These are phyloP conservation scores for Camellia japonica DNA, from an alignment of 148 eudicot genomes.

Conservation along the genomic window DNA sequence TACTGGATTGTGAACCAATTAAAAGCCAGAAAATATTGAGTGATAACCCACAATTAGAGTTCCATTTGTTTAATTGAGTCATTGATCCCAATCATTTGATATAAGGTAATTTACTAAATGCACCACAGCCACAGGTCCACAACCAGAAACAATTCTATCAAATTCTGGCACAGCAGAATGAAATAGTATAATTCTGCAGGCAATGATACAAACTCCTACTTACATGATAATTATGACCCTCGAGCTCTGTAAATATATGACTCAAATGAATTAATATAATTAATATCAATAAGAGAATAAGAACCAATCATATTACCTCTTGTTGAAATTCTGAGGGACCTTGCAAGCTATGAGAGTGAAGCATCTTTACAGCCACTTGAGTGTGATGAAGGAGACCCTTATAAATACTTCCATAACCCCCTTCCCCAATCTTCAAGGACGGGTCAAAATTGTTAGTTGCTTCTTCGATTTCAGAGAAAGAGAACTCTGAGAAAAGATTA, in stretches of 20 bases:
- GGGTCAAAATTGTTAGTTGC: conserved; percentile 61
- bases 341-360: conserved; percentile 51
- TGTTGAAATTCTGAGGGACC: conserved; percentile 70
- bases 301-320: conserved; percentile 51
- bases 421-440: conserved; percentile 73
- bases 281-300: neutral
- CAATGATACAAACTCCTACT: neutral
- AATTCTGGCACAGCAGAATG: neutral
- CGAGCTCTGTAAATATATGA: neutral
- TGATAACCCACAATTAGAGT: too few species aligned
- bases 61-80: neutral
- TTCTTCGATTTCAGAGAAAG: conserved; percentile 62
- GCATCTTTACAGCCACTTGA: conserved; percentile 74
- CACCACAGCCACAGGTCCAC: too few species aligned
- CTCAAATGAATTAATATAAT: neutral
- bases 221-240: neutral
- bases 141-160: neutral
- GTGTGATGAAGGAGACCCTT: conserved; percentile 63
- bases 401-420: conserved; percentile 70
- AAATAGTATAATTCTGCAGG: neutral
- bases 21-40: too few species aligned
- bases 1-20: too few species aligned
- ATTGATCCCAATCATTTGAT: neutral
- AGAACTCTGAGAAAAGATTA: conserved; percentile 50
- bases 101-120: neutral